Evolutionary conservation across 2,329 filamentous ascomycete species (phyloP).

Genomic region (Coleophoma crateriformis): DNA sequence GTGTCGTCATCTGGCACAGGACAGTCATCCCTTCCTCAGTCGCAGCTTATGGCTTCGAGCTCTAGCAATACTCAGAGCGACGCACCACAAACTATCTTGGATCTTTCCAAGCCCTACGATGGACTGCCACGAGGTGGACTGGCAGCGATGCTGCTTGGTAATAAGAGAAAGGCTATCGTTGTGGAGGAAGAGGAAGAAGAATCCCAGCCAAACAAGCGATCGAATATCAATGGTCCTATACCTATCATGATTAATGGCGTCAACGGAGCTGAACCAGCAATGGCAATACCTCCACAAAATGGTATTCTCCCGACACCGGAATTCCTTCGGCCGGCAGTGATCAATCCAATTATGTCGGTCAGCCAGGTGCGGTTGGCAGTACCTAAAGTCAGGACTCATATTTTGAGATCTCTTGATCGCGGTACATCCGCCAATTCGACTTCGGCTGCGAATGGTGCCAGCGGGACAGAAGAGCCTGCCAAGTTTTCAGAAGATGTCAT

Average conservation of each 20-base stretch:
- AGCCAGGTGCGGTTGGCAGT: conserved; percentile 84
- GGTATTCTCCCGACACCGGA: conserved; percentile 69
- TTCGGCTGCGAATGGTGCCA: conserved; percentile 26
- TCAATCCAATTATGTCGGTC: conserved; percentile 75
- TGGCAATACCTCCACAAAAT: conserved; percentile 51
- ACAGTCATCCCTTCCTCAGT: conserved; percentile 82
- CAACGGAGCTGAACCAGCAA: conserved; percentile 73
- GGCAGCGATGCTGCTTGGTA: conserved; percentile 79
- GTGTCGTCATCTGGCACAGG: conserved; percentile 86
- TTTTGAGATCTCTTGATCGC: conserved; percentile 74
- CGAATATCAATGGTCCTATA: conserved; percentile 61
- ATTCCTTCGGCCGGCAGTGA: conserved; percentile 79
- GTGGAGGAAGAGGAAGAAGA: conserved; percentile 71
- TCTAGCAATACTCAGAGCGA: conserved; percentile 63
- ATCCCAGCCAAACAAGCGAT: conserved; percentile 50
- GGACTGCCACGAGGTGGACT: conserved; percentile 87
- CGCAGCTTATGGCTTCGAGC: conserved; percentile 76
- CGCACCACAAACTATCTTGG: conserved; percentile 74
- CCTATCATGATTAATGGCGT: conserved; percentile 71
- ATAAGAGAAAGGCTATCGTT: conserved; percentile 77
- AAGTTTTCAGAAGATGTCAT: conserved; percentile 66
- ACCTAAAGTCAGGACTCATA: conserved; percentile 77
- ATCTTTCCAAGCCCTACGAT: conserved; percentile 90
- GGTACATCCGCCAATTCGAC: conserved; percentile 39
- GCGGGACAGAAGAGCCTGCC: conserved; percentile 52